Percentiles rank a stretch among this genome's conserved stretches.
These are phyloP conservation scores for Didymella lethalis DNA, from an alignment of 2,329 filamentous ascomycete species.

Conservation along the genomic window DNA sequence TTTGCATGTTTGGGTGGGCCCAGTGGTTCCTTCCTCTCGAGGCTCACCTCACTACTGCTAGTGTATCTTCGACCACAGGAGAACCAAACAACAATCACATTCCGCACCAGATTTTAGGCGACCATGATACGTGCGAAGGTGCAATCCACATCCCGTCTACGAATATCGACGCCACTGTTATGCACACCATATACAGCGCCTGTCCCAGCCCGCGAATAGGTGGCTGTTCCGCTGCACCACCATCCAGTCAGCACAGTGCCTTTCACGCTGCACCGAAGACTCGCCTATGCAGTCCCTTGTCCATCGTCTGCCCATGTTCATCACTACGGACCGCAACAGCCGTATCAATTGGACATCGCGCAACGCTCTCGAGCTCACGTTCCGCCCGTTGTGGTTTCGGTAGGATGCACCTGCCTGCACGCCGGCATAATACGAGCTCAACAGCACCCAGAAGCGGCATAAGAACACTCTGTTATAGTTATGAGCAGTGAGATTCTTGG, in stretches of 20 bases:
- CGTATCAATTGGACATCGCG: constrained; percentile 11
- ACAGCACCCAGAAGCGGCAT: constrained; percentile 26
- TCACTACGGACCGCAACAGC: constrained; percentile 13
- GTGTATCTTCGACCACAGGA: background rate
- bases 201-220: constrained; percentile 27
- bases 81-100: background rate
- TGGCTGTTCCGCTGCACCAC: constrained; percentile 29
- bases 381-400: constrained; percentile 16
- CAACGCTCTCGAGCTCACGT: constrained; percentile 13
- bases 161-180: constrained; percentile 23
- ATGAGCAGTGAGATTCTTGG: constrained; percentile 22
- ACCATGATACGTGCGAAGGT: constrained; percentile 5
- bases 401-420: constrained; percentile 25
- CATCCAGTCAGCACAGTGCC: constrained; percentile 28
- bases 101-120: constrained; percentile 2
- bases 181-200: constrained; percentile 32
- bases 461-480: constrained; percentile 25
- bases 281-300: constrained; percentile 27
- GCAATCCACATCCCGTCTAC: constrained; percentile 18
- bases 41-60: background rate
- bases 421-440: constrained; percentile 33
- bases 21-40: background rate
- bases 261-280: constrained; percentile 25
- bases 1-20: background rate
- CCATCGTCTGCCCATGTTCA: constrained; percentile 29